Evolutionary conservation across 2,329 filamentous ascomycete genomes (phyloP), one percentile per base, ranked within the genome.

Genomic region (Dactylellina cionopaga): DNA sequence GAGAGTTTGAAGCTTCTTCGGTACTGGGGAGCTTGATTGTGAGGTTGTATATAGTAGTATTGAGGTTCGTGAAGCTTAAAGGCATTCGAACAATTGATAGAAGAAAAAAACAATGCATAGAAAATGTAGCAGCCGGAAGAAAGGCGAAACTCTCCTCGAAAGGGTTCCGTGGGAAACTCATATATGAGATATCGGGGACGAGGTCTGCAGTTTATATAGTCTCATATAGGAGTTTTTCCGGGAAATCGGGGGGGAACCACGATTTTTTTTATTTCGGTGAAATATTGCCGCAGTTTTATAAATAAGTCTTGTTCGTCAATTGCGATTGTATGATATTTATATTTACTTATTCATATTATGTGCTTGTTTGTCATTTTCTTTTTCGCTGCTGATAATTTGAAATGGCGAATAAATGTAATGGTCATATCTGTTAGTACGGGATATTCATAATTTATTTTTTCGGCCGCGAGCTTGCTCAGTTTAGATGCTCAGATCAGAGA

Each of bases 151-250:
- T 29, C 46, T 51, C n/a, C 55, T 51, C 27, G 31, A 51, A n/a
- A 37, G 31, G 17, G 17, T 47, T 44, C 13, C 9, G 9, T 54
- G n/a, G n/a, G n/a, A n/a, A n/a, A n/a, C n/a, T n/a, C n/a, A n/a
- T n/a, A n/a, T n/a, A n/a, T 60, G 15, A 35, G 47, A 39, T 41
- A 33, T 25, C 39, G 66, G 37, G 47, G 68, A 72, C 52, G 68
- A 65, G 59, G 44, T 59, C 43, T 71, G 68, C 59, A 22, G 59
- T 72, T 72, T 72, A 72, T 72, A 72, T 72, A 72, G 60, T n/a
- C 59, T 49, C 27, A 51, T 43, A 46, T 39, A 35, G 55, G 51
- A 31, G 19, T 37, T 27, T 58, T 46, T 51, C 49, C 44, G 52
- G 59, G n/a, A n/a, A 72, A 39, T 59, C 44, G 29, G 24, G 31